phyloP scores from a whole-genome alignment of 2,329 filamentous ascomycete genomes.

The Trichoderma sp. region DNA sequence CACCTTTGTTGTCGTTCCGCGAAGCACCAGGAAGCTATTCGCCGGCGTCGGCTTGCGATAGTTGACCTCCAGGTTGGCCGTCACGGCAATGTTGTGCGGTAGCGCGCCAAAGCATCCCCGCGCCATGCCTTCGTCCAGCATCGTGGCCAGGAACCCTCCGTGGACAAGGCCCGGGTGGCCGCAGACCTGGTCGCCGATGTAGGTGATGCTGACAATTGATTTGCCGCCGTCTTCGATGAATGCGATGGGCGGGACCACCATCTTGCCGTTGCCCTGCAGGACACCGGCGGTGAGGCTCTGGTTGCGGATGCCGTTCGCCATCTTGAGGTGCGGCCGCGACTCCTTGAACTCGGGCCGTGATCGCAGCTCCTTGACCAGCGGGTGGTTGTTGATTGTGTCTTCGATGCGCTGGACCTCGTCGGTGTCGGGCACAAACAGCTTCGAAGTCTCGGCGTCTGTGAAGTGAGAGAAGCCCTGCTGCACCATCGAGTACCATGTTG shows the following conservation, averaged over 20 bases:
- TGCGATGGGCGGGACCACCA: constrained; percentile 78
- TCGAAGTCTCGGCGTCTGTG: constrained; percentile 71
- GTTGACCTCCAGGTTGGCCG: constrained; percentile 79
- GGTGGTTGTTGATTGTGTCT: constrained; percentile 72
- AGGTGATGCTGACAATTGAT: constrained; percentile 70
- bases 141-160: constrained; percentile 85
- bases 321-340: constrained; percentile 83
- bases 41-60: constrained; percentile 82
- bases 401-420: constrained; percentile 64
- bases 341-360: constrained; percentile 67
- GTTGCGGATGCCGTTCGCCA: constrained; percentile 67
- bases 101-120: constrained; percentile 85
- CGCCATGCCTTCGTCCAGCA: constrained; percentile 87
- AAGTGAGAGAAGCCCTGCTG: constrained; percentile 43
- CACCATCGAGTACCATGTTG: constrained; percentile 42
- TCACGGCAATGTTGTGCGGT: constrained; percentile 82
- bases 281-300: constrained; percentile 83
- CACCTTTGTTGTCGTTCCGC: constrained; percentile 77
- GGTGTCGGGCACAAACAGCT: constrained; percentile 61
- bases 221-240: constrained; percentile 74
- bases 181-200: constrained; percentile 77
- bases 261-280: constrained; percentile 70
- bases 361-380: constrained; percentile 70
- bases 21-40: constrained; percentile 73
- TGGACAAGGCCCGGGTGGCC: constrained; percentile 91